Evolutionary conservation across 768 basidiomycete species (phyloP).

Genomic region (Infundibulicybe gibba): DNA sequence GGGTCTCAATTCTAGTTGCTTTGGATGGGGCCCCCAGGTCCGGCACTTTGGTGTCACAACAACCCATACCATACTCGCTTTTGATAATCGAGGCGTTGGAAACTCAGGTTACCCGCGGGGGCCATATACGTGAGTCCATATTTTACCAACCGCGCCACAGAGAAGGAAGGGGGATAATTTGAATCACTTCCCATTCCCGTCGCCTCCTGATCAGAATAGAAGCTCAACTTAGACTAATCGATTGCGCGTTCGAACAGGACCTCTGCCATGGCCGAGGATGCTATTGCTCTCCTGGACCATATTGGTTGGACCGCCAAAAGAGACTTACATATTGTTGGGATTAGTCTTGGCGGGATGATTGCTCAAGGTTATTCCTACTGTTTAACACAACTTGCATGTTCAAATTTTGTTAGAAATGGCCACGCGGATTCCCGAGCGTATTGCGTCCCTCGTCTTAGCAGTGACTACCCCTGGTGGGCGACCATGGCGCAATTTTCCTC

Average conservation of each 20-base stretch:
- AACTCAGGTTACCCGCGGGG: constrained; percentile 68
- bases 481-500: constrained; percentile 57
- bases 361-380: constrained; percentile 52
- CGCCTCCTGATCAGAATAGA: too few relatives aligned
- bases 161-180: too few relatives aligned
- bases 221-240: too few relatives aligned
- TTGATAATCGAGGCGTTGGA: constrained; percentile 85
- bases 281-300: constrained; percentile 60
- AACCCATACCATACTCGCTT: constrained; percentile 63
- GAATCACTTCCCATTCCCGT: too few relatives aligned
- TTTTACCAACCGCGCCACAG: background rate
- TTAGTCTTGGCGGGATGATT: constrained; percentile 84
- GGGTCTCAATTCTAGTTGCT: constrained; percentile 68
- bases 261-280: constrained; percentile 75
- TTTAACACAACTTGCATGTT: too few relatives aligned
- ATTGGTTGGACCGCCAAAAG: constrained; percentile 66
- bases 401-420: constrained; percentile 54
- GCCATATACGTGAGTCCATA: constrained; percentile 68
- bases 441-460: constrained; percentile 59
- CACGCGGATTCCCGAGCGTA: constrained; percentile 58
- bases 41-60: constrained; percentile 52
- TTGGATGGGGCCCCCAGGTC: constrained; percentile 65
- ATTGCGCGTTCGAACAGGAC: constrained; percentile 50
- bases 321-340: constrained; percentile 67
- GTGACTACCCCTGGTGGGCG: constrained; percentile 70